Evolutionary conservation across 805 yeast genomes (phyloP).

Genomic region (Cyberlindnera galapagoensis): DNA sequence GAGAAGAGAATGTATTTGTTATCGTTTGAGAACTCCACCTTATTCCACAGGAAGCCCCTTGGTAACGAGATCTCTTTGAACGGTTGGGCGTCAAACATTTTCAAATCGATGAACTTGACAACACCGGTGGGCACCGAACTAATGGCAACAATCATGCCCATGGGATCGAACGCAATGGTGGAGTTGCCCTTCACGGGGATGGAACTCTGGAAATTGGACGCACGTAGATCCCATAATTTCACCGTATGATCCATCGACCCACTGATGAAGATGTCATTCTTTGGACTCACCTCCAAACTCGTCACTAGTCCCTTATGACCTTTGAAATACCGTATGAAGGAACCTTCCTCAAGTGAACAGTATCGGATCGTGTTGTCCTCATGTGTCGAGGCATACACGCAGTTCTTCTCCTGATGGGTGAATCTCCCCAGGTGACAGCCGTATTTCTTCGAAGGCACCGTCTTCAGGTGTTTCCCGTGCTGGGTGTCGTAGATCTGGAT

Average conservation of each 20-base stretch:
- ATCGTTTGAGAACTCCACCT: slow-evolving; percentile 73
- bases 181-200: slow-evolving; percentile 49
- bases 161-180: slow-evolving; percentile 71
- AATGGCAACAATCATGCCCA: slow-evolving; percentile 75
- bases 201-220: slow-evolving; percentile 58
- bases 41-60: slow-evolving; percentile 42
- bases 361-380: slow-evolving; percentile 72
- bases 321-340: slow-evolving; percentile 75
- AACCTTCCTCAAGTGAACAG: slow-evolving; percentile 68
- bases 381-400: slow-evolving; percentile 79
- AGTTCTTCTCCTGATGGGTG: slow-evolving; percentile 64
- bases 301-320: slow-evolving; percentile 82
- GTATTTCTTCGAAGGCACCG: slow-evolving; percentile 79
- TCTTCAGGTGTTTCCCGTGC: slow-evolving; percentile 60
- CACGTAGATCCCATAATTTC: slow-evolving; percentile 80
- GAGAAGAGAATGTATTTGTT: slow-evolving; percentile 59
- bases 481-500: slow-evolving; percentile 76
- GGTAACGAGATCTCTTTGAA: slow-evolving; percentile 41
- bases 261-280: slow-evolving; percentile 55
- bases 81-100: slow-evolving; percentile 51
- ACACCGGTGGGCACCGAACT: slow-evolving; percentile 39
- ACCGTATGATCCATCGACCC: slow-evolving; percentile 75
- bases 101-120: slow-evolving; percentile 55
- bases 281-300: slow-evolving; percentile 66
- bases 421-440: slow-evolving; percentile 87